Evolutionary conservation across 495 filamentous ascomycete species (phyloP).

Genomic region (Aspergillus incahuasiensis): DNA sequence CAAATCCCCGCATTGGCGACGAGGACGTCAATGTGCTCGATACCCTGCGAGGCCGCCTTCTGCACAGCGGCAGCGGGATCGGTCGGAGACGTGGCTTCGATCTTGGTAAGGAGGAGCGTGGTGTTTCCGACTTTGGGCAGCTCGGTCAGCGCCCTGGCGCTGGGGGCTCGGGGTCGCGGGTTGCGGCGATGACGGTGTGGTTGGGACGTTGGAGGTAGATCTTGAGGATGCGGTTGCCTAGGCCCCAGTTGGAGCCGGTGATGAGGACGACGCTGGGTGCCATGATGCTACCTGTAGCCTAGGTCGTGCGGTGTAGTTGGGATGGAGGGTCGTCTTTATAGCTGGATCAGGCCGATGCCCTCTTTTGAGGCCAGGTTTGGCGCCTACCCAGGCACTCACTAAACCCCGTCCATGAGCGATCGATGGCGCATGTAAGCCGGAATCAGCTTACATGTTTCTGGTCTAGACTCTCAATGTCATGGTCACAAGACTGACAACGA

Average conservation of each 20-base stretch:
- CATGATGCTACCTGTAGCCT: constrained; percentile 6
- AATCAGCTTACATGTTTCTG: no score
- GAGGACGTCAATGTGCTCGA: constrained; percentile 42
- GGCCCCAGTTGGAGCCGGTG: constrained; percentile 42
- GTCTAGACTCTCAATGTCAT: no score
- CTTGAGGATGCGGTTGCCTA: constrained; percentile 40
- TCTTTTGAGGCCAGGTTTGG: no score
- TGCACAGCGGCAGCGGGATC: constrained; percentile 26
- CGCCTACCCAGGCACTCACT: no score
- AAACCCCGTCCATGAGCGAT: no score
- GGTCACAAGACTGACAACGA: no score
- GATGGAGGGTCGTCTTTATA: no score
- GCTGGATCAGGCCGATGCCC: no score
- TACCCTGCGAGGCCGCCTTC: constrained; percentile 22
- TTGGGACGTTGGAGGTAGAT: constrained; percentile 38
- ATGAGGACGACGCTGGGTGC: constrained; percentile 24
- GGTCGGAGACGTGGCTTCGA: constrained; percentile 32
- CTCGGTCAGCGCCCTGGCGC: constrained; percentile 21
- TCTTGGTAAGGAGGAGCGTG: constrained; percentile 34
- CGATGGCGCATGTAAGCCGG: no score
- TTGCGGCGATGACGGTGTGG: constrained; percentile 44
- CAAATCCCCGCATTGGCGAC: constrained; percentile 48
- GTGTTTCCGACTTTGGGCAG: constrained; percentile 29
- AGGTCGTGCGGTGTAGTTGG: no score
- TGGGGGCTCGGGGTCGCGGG: constrained; percentile 30